Evolutionary conservation across 306 rosid genomes (phyloP).

Genomic region (Alnus rubra): DNA sequence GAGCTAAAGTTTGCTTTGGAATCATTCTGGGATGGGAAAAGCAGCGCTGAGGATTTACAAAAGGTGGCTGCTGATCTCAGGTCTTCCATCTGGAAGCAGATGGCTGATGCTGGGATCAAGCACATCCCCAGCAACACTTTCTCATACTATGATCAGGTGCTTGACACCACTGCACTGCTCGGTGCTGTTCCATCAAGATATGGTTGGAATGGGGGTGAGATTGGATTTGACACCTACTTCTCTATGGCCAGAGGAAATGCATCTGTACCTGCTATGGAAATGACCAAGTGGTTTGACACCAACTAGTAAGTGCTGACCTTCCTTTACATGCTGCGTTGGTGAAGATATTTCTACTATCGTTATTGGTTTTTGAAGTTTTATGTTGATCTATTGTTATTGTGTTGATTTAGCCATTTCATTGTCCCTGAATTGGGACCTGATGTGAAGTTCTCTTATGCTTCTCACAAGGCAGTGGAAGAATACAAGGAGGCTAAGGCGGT

Average conservation of each 20-base stretch:
- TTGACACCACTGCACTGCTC: constrained; percentile 76
- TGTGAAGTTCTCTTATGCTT: constrained; percentile 70
- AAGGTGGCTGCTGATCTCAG: constrained; percentile 82
- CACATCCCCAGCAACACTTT: constrained; percentile 89
- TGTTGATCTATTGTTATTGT: constrained; percentile 20
- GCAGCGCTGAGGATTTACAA: constrained; percentile 78
- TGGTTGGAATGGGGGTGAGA: constrained; percentile 84
- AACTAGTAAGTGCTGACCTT: constrained; percentile 67
- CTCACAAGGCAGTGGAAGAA: constrained; percentile 91
- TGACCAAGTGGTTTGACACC: constrained; percentile 99
- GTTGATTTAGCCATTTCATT: constrained; percentile 78
- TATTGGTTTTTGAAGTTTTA: neutral
- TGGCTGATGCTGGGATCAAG: constrained; percentile 77
- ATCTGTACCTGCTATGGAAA: constrained; percentile 92
- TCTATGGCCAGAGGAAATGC: constrained; percentile 98
- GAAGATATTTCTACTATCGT: neutral
- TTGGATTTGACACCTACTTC: constrained; percentile 76
- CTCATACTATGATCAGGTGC: constrained; percentile 77
- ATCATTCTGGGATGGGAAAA: constrained; percentile 89
- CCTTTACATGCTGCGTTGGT: neutral
- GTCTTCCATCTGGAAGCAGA: constrained; percentile 87
- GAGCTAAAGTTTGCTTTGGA: constrained; percentile 94
- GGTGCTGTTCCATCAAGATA: constrained; percentile 92
- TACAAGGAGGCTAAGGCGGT: constrained; percentile 98
- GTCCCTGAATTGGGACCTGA: constrained; percentile 95